These are phyloP conservation scores for Phytophthora litchii DNA, from an alignment of 352 stramenopile species.

Conservation along the genomic window DNA sequence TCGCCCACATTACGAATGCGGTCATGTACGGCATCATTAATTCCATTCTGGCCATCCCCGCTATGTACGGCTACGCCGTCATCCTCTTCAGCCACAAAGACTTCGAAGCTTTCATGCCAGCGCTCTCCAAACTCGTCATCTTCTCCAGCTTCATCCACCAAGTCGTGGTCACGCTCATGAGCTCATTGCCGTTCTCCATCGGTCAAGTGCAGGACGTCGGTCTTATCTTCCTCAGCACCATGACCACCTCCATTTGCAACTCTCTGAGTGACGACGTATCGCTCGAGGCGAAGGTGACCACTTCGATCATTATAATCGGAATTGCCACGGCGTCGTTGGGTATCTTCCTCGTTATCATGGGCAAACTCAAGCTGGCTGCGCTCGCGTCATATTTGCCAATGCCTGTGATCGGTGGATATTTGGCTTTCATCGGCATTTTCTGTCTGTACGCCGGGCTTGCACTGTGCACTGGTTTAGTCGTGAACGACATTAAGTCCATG, in stretches of 20 bases:
- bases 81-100: slow-evolving; percentile 95
- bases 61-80: slow-evolving; percentile 95
- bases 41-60: slow-evolving; percentile 92
- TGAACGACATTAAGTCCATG: slow-evolving; percentile 87
- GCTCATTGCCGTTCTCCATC: slow-evolving; percentile 95
- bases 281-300: slow-evolving; percentile 89
- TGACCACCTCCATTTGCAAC: slow-evolving; percentile 90
- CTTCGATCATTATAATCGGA: slow-evolving; percentile 92
- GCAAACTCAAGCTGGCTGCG: slow-evolving; percentile 90
- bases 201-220: slow-evolving; percentile 98
- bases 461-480: slow-evolving; percentile 87
- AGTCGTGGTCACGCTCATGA: slow-evolving; percentile 87
- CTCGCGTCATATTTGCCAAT: slow-evolving; percentile 97
- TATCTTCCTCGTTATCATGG: slow-evolving; percentile 92
- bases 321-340: slow-evolving; percentile 92
- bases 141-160: slow-evolving; percentile 96
- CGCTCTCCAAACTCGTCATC: slow-evolving; percentile 95
- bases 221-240: slow-evolving; percentile 97
- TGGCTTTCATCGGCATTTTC: slow-evolving; percentile 98
- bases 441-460: slow-evolving; percentile 91
- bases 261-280: slow-evolving; percentile 65
- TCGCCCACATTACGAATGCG: slow-evolving; percentile 60
- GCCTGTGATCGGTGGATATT: slow-evolving; percentile 97
- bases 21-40: slow-evolving; percentile 92
- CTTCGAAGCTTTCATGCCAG: slow-evolving; percentile 86